Evolutionary conservation across 352 stramenopile species (phyloP), one percentile per base, ranked within the genome.

Genomic region (Phytophthora agathidicida): DNA sequence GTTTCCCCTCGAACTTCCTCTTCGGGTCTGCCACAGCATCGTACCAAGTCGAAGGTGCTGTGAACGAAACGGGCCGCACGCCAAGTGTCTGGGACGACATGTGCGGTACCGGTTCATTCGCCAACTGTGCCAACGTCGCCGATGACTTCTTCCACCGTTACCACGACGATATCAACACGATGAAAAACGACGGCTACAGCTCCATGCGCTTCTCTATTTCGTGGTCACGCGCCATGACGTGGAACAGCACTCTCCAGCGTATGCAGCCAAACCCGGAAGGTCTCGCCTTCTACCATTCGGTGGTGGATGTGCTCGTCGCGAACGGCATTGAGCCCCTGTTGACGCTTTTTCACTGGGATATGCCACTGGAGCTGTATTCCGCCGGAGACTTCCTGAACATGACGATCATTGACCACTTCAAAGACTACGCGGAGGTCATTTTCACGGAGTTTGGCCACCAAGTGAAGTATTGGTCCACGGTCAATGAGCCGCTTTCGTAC

Each of bases 311-410:
- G 23, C 67, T 98, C 7, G 14, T 91, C 14, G 70, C 44, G 4
- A 65, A 58, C 19, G 75, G 78, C 41, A 98, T 98, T 38, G 75
- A 87, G 37, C 93, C 96, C 19, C 70, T 94, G 26, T 76, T 98
- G 5, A 98, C 90, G 1, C 61, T 98, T 1, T 98, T 96, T 63
- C 93, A 98, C 67, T 98, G 93, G 94, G 94, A 98, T 77, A 68
- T 98, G 19, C 96, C 96, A 6, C 63, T 92, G 28, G 56, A 64
- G 20, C 57, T 98, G 3, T 71, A 97, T 46, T 51, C 63, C 3
- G 57, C 64, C 10, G 75, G 47, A 7, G 52, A 65, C 7, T 89
- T 80, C 65, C 54, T 92, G 11, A 83, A 84, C 51, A n/a, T 19
- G 0, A 61, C 58, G 14, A 85, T 91, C 27, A 62, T 88, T 14